Base-by-base conservation (phyloP, 1,139 yeast species). In the Nakaseomyces uthaithaninus region DNA sequence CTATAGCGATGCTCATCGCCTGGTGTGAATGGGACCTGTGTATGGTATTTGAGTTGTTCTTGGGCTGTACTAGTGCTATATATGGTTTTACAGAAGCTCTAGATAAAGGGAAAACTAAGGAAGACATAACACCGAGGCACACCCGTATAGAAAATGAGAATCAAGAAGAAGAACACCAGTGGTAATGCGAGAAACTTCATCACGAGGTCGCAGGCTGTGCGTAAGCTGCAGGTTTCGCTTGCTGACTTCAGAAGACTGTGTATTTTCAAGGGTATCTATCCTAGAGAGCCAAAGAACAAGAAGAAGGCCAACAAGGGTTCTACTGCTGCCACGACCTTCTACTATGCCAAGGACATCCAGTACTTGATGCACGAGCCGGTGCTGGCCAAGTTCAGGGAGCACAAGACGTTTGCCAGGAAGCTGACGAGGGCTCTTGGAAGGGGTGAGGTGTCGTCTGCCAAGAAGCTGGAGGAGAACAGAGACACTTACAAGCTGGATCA, bases 191-290 rank as follows among this genome's bases (percentile, higher is more conserved):
- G 80, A 67, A 85, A 86, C 67, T 91, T 80, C 67, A 75, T 91
- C 59, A 89, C 97, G 44, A 76, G 99, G 66, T 82, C 96, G 1
- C 95, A 86, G 64, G 99, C 99, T 4, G 84, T 91, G 44, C 81
- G 83, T 64, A 86, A 81, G 62, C 71, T 91, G 48, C 98, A 91
- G 65, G 83, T 93, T 36, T 83, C 97, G 2, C 72, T 93, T 45
- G 96, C 97, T n/a, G 98, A 91, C 66, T 91, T 91, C 75, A 83
- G 98, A 68, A 77, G 97, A 59, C 74, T 91, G 57, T 91, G 98
- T 73, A 91, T 91, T 61, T 86, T 91, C 74, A 91, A 91, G 63
- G 99, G 99, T 37, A 81, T 82, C 47, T 82, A 80, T 63, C 99
- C 99, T 42, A 76, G 99, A 62, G 98, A 91, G 62, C 97, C 98